A percentile compares a stretch with the other conserved stretches of the same genome.
phyloP scores from a whole-genome alignment of 345 rosid genomes.

The Lepidium africanum region DNA sequence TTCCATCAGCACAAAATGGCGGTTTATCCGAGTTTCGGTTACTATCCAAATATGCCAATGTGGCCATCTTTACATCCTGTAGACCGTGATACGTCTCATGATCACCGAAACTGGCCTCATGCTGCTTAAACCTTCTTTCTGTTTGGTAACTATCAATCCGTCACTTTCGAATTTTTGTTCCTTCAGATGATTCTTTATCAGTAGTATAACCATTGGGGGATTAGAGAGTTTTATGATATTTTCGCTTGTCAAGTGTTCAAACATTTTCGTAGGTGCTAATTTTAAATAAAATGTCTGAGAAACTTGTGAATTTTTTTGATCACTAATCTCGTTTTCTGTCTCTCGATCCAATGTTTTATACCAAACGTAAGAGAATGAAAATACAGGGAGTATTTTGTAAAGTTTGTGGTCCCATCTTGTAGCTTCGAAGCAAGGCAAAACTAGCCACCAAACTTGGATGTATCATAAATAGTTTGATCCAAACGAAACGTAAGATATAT shows the following conservation, averaged over 20 bases:
- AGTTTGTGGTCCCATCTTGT: neutral
- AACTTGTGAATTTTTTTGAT: neutral
- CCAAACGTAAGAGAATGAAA: neutral
- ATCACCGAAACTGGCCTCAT: conserved; percentile 69
- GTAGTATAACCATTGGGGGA: neutral
- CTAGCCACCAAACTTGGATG: conserved; percentile 5
- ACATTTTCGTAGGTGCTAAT: neutral
- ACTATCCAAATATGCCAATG: conserved; percentile 52
- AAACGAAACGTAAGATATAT: neutral
- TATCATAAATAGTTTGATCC: neutral
- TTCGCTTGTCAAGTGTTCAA: neutral
- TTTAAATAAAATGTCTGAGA: conserved; percentile 13
- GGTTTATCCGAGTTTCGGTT: conserved; percentile 55
- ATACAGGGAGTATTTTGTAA: neutral
- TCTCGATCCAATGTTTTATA: neutral
- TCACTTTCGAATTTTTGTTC: conserved; percentile 9
- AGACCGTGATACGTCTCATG: conserved; percentile 65
- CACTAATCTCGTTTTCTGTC: neutral
- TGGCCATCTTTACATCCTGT: conserved; percentile 84
- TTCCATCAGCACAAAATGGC: conserved; percentile 60
- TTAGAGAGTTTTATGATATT: neutral
- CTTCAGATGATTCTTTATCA: conserved; percentile 15
- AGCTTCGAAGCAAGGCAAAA: conserved; percentile 23
- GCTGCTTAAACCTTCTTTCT: conserved; percentile 47
- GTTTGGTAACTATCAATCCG: neutral